These are phyloP conservation scores for Echinosophora koreensis DNA, from an alignment of 306 rosid genomes.

Conservation along the genomic window DNA sequence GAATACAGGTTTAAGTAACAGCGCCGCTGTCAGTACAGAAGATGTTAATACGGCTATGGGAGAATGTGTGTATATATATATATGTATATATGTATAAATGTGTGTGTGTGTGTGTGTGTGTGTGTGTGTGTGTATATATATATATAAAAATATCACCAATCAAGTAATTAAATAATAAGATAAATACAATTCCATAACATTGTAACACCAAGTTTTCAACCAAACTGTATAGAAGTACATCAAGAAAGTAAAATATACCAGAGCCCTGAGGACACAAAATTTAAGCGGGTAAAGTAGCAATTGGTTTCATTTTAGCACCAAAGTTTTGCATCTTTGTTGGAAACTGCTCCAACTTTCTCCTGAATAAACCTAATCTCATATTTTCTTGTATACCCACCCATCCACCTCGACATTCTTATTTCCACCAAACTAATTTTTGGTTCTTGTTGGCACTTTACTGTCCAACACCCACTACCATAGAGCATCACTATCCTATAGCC, in stretches of 20 bases:
- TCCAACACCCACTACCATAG: neutral
- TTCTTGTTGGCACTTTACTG: neutral
- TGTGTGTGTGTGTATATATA: neutral
- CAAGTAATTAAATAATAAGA: slow-evolving; percentile 9
- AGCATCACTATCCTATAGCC: neutral
- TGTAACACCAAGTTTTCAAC: neutral
- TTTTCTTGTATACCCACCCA: neutral
- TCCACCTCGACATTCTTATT: neutral
- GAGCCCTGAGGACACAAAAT: neutral
- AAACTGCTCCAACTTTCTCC: neutral
- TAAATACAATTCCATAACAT: slow-evolving; percentile 8
- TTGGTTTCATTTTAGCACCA: neutral
- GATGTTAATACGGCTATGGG: neutral
- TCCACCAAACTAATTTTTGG: neutral
- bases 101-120: too few relatives aligned
- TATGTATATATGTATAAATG: too few relatives aligned
- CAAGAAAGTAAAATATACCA: neutral
- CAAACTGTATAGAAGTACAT: neutral
- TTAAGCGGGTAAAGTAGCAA: slow-evolving; percentile 19
- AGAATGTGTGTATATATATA: neutral
- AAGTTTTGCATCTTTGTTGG: slow-evolving; percentile 2
- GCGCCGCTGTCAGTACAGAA: slow-evolving; percentile 1
- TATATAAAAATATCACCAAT: slow-evolving; percentile 9
- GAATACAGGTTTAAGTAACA: slow-evolving; percentile 7
- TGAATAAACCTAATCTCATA: neutral